Evolutionary conservation across 2,329 filamentous ascomycete species (phyloP).

Genomic region (Ilyonectria mors-panacis): DNA sequence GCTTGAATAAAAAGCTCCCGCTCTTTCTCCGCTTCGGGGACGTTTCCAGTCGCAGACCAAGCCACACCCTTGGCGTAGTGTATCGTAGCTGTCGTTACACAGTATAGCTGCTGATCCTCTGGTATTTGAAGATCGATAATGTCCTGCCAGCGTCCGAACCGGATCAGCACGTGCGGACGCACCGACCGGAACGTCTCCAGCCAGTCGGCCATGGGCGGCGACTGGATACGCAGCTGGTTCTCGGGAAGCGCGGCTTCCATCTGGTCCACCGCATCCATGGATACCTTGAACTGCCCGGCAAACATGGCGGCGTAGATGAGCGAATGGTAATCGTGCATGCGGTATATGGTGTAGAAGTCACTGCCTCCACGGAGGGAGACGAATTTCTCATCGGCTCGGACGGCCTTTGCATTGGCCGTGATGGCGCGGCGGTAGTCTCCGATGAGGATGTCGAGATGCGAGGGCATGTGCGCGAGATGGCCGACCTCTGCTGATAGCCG

Average conservation of each 20-base stretch:
- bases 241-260: constrained; percentile 75
- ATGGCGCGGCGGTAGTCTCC: constrained; percentile 79
- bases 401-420: constrained; percentile 71
- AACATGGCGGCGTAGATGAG: constrained; percentile 84
- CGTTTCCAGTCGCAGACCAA: constrained; percentile 68
- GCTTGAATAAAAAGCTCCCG: constrained; percentile 66
- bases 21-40: constrained; percentile 66
- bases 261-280: constrained; percentile 69
- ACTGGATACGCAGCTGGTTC: constrained; percentile 58
- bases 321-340: constrained; percentile 80
- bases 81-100: constrained; percentile 75
- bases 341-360: constrained; percentile 82
- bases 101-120: constrained; percentile 71
- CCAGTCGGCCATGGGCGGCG: constrained; percentile 82
- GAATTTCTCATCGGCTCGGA: constrained; percentile 76
- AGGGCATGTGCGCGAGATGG: constrained; percentile 81
- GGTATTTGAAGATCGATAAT: constrained; percentile 71
- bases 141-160: constrained; percentile 80
- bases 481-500: constrained; percentile 77
- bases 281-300: constrained; percentile 72
- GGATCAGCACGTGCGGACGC: constrained; percentile 76
- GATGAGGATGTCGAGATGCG: constrained; percentile 79
- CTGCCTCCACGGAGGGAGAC: constrained; percentile 68
- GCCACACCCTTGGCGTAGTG: constrained; percentile 80
- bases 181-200: constrained; percentile 77